Evolutionary conservation across 2,329 filamentous ascomycete genomes (phyloP).

Genomic region (Apiospora arundinis): DNA sequence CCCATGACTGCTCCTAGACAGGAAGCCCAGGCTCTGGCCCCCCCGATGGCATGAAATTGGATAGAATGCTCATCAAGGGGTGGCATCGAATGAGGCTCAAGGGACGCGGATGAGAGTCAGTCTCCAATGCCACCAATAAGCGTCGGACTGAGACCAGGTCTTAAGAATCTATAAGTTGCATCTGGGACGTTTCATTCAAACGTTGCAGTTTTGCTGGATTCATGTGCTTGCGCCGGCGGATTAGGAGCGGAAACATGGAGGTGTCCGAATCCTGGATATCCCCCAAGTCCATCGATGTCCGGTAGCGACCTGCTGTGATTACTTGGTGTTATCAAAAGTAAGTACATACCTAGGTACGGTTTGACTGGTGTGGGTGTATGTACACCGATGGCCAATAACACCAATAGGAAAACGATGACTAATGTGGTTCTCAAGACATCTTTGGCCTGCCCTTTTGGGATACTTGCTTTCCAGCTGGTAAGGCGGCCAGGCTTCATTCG

Average conservation of each 20-base stretch:
- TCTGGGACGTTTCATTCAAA: not conserved
- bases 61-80: not conserved
- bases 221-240: not conserved
- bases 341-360: no score
- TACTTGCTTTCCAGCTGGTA: not conserved
- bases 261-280: not conserved
- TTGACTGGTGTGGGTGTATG: not conserved
- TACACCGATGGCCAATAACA: not conserved
- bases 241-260: not conserved
- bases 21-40: not conserved
- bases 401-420: not conserved
- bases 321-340: not conserved
- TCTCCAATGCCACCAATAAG: not conserved
- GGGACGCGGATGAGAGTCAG: not conserved
- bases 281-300: not conserved
- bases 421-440: not conserved
- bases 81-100: not conserved
- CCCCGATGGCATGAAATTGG: not conserved
- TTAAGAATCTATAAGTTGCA: not conserved
- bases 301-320: not conserved
- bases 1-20: not conserved
- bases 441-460: constrained; percentile 1
- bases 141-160: not conserved
- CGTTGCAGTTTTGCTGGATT: not conserved
- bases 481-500: not conserved